phyloP scores from a whole-genome alignment of 768 basidiomycete species.

The Candolleomyces aberdarensis region DNA sequence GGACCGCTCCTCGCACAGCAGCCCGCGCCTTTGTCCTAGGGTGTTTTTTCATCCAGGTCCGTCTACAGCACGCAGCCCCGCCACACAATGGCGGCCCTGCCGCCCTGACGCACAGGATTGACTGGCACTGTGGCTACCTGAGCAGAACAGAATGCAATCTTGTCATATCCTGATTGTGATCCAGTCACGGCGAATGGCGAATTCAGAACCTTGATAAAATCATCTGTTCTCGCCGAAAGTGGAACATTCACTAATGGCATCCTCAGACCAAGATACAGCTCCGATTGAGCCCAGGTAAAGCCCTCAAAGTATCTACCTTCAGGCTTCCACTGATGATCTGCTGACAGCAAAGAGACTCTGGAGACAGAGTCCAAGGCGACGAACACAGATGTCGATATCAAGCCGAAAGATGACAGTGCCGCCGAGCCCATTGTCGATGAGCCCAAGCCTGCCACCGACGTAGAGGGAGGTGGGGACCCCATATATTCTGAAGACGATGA shows the following conservation, averaged over 20 bases:
- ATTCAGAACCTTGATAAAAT: not conserved
- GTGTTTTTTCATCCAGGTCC: too few species aligned
- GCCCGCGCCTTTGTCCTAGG: too few species aligned
- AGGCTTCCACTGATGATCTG: not conserved
- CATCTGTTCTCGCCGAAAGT: not conserved
- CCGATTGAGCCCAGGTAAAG: not conserved
- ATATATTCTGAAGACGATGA: not conserved
- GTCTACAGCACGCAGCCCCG: too few species aligned
- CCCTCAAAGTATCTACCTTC: not conserved
- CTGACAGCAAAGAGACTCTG: too few species aligned
- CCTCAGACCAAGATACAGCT: not conserved
- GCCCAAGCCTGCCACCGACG: not conserved
- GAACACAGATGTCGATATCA: too few species aligned
- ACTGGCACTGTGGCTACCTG: too few species aligned
- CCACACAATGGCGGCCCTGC: too few species aligned
- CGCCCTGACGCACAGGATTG: too few species aligned
- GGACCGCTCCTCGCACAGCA: too few species aligned
- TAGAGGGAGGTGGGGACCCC: not conserved
- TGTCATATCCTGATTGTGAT: too few species aligned
- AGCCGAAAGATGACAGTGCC: not conserved
- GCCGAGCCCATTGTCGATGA: not conserved
- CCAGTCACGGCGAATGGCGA: not conserved
- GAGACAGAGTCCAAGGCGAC: too few species aligned
- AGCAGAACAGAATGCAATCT: too few species aligned
- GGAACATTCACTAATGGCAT: not conserved